These are phyloP conservation scores for Dissoconium aciculare DNA, from an alignment of 2,329 filamentous ascomycete species.

Conservation along the genomic window DNA sequence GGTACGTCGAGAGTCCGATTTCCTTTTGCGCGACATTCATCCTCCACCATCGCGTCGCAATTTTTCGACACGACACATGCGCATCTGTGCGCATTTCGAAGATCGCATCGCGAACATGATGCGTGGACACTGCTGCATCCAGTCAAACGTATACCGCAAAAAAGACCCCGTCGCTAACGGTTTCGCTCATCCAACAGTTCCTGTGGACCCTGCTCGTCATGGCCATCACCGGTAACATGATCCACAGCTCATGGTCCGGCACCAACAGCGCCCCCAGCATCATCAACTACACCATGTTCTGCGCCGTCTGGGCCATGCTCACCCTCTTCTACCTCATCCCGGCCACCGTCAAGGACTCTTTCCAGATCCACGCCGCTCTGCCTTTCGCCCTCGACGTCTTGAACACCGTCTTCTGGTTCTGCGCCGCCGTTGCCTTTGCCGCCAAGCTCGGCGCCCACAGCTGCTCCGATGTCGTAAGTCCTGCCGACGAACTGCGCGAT, in stretches of 20 bases:
- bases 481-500: neutral
- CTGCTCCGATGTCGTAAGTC: constrained; percentile 45
- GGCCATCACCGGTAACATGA: constrained; percentile 48
- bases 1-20: constrained; percentile 1
- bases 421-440: constrained; percentile 54
- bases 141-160: too few species aligned
- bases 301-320: constrained; percentile 50
- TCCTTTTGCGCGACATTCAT: too few species aligned
- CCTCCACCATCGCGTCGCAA: too few species aligned
- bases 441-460: constrained; percentile 54
- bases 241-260: constrained; percentile 32
- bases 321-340: constrained; percentile 48
- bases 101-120: too few species aligned
- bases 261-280: constrained; percentile 39
- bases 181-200: constrained; percentile 30
- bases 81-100: too few species aligned
- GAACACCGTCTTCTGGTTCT: constrained; percentile 54
- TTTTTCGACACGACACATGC: too few species aligned
- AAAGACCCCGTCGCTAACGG: too few species aligned
- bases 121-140: too few species aligned
- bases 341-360: constrained; percentile 38
- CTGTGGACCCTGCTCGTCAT: constrained; percentile 45
- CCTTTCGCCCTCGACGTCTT: constrained; percentile 43
- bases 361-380: constrained; percentile 37
- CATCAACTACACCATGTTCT: constrained; percentile 53